These are phyloP conservation scores for Physcomitrellopsis africana DNA, from an alignment of 225 moss, liverwort and hornwort genomes.

Conservation along the genomic window DNA sequence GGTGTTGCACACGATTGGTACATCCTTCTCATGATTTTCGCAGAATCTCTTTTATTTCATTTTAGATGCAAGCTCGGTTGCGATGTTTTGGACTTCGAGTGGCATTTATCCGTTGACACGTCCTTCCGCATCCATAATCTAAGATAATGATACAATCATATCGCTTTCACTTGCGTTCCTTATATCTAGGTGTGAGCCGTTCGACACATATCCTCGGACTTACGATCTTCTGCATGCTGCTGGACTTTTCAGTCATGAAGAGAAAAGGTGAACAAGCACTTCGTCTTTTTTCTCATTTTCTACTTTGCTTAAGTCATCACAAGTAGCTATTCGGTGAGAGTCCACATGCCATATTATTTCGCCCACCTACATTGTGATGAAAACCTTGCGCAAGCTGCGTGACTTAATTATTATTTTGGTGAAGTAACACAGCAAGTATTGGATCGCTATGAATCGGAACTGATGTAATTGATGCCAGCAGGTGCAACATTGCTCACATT, in stretches of 20 bases:
- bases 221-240: conserved; percentile 78
- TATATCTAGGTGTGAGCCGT: conserved; percentile 73
- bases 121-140: too few species aligned
- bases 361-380: background rate
- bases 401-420: background rate
- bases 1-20: conserved; percentile 84
- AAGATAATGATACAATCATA: too few species aligned
- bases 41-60: too few species aligned
- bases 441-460: background rate
- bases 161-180: background rate
- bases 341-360: background rate
- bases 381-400: background rate
- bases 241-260: conserved; percentile 58
- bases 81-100: background rate
- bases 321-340: too few species aligned
- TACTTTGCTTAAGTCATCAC: too few species aligned
- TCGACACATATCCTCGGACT: conserved; percentile 76
- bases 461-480: conserved; percentile 15
- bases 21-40: background rate
- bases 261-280: conserved; percentile 43
- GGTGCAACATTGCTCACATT: conserved; percentile 61
- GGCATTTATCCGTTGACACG: background rate
- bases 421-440: background rate
- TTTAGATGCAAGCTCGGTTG: background rate
- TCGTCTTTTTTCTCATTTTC: too few species aligned